Conservation (phyloP, 2,329 filamentous ascomycete species). For the Pestalotiopsis sp. region DNA sequence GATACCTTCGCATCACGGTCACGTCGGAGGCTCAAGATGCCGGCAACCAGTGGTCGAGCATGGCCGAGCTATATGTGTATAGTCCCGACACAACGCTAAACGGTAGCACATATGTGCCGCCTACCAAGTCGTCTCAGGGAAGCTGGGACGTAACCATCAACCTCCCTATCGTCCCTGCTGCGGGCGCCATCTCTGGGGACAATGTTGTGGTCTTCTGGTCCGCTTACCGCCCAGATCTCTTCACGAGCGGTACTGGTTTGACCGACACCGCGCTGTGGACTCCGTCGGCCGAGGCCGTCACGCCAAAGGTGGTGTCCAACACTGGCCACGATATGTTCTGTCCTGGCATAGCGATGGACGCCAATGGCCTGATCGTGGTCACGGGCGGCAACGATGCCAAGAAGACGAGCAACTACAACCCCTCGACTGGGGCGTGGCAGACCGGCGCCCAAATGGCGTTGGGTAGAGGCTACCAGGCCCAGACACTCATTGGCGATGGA, state of each 20-base stretch:
- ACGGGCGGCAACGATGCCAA: constrained; percentile 54
- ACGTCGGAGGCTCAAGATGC: constrained; percentile 29
- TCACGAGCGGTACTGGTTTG: constrained; percentile 20
- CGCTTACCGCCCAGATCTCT: constrained; percentile 22
- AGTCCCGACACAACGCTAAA: constrained; percentile 22
- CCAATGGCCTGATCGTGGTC: constrained; percentile 52
- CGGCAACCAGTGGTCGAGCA: constrained; percentile 32
- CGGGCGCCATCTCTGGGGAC: constrained; percentile 29
- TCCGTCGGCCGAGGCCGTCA: constrained; percentile 25
- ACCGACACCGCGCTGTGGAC: constrained; percentile 24
- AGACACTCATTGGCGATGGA: constrained; percentile 53
- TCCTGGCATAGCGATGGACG: constrained; percentile 54
- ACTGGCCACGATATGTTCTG: constrained; percentile 61
- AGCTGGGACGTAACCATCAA: constrained; percentile 38
- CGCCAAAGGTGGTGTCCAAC: constrained; percentile 36
- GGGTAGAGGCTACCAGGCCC: constrained; percentile 55
- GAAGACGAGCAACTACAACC: constrained; percentile 52
- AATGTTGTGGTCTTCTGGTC: constrained; percentile 31
- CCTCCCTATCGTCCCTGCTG: constrained; percentile 39
- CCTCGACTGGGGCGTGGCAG: constrained; percentile 39
- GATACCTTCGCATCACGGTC: constrained; percentile 34
- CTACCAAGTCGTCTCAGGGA: constrained; percentile 25
- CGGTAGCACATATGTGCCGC: constrained; percentile 19
- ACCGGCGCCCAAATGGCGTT: constrained; percentile 45
- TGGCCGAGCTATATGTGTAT: constrained; percentile 35